Conservation (phyloP, 495 filamentous ascomycete genomes). For the Podospora pseudoanserina region DNA sequence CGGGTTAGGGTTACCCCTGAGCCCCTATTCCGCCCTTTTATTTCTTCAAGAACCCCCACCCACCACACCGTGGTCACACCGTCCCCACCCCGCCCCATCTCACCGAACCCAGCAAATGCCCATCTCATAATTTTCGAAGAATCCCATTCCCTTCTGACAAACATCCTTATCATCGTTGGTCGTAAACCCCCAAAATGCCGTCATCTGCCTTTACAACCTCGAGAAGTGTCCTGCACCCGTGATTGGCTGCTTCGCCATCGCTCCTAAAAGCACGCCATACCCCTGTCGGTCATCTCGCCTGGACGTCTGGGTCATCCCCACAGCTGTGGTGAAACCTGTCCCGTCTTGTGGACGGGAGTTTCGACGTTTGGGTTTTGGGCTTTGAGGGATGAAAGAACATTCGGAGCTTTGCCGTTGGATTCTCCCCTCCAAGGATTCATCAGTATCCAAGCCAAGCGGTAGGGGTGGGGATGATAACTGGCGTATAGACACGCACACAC, state of each 20-base stretch:
- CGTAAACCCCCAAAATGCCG: not conserved
- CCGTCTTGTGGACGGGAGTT: not conserved
- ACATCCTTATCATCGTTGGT: not conserved
- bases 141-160: not conserved
- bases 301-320: not conserved
- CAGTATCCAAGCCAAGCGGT: not conserved
- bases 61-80: not conserved
- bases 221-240: not conserved
- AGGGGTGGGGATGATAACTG: not conserved
- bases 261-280: slow-evolving; percentile 12
- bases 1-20: not conserved
- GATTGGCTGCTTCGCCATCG: slow-evolving; percentile 10
- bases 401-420: not conserved
- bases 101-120: not conserved
- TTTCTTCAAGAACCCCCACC: not conserved
- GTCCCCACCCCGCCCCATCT: not conserved
- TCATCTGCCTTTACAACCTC: not conserved
- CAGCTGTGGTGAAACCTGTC: not conserved
- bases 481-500: not conserved
- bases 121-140: not conserved
- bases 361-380: not conserved
- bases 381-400: not conserved
- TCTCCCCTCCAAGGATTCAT: not conserved
- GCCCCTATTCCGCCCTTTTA: not conserved
- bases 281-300: not conserved